phyloP scores from a whole-genome alignment of 2,329 filamentous ascomycete genomes.

The Ceratocystiopsis sp. region DNA sequence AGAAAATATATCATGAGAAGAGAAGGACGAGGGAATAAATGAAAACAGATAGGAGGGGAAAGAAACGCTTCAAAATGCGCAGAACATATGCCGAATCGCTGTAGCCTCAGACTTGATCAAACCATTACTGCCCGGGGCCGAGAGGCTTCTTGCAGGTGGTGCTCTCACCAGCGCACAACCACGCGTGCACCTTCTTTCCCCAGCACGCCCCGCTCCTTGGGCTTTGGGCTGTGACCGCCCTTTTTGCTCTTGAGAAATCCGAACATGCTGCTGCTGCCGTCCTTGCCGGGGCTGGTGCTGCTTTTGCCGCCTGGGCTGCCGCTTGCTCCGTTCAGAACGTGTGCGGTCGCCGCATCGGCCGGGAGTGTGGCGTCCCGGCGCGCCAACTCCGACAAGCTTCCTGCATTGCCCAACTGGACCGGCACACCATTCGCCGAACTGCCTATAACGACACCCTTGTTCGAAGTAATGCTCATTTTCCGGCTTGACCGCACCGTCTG shows the following conservation, averaged over 20 bases:
- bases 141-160: not conserved
- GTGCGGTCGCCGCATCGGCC: conserved; percentile 40
- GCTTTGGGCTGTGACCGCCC: conserved; percentile 84
- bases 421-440: conserved; percentile 74
- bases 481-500: conserved; percentile 1
- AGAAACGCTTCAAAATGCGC: not conserved
- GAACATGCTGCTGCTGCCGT: conserved; percentile 58
- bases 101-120: not conserved
- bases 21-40: not conserved
- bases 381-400: conserved; percentile 82
- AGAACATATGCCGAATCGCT: not conserved
- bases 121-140: not conserved
- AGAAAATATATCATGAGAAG: not conserved
- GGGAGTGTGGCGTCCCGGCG: conserved; percentile 65
- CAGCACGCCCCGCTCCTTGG: conserved; percentile 79
- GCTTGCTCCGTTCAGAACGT: conserved; percentile 29
- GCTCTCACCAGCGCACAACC: conserved; percentile 37
- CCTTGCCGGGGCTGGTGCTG: conserved; percentile 29
- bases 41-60: not conserved
- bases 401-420: conserved; percentile 63
- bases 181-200: conserved; percentile 88
- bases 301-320: conserved; percentile 30
- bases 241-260: conserved; percentile 82
- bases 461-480: conserved; percentile 23
- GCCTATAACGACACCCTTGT: conserved; percentile 50